Conservation (phyloP, 192 early-diverging fungal species). For the Coemansia javaensis region DNA sequence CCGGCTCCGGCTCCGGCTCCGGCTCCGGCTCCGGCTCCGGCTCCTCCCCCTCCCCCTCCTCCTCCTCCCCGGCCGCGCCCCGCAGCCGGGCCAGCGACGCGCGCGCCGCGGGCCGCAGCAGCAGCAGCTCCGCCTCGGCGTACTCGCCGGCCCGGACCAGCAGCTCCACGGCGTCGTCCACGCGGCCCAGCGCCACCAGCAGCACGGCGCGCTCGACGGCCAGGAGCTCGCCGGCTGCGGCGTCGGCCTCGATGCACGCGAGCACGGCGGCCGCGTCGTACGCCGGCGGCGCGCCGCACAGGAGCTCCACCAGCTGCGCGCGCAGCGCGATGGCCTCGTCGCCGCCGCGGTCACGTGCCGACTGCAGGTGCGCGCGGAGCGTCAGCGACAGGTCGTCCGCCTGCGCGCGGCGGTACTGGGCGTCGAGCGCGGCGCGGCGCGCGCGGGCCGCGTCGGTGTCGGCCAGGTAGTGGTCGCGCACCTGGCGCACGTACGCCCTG, state of each 20-base stretch:
- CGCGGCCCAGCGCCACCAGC: slow-evolving; percentile 14
- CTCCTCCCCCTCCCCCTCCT: too few species aligned
- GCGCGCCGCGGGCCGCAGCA: slow-evolving; percentile 13
- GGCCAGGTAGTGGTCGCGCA: slow-evolving; percentile 13
- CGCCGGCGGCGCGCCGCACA: slow-evolving; percentile 4
- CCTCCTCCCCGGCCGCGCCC: background rate
- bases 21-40: too few species aligned
- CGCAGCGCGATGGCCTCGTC: slow-evolving; percentile 13
- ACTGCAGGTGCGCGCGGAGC: slow-evolving; percentile 16
- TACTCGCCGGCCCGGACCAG: slow-evolving; percentile 32
- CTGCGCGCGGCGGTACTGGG: slow-evolving; percentile 20
- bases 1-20: too few species aligned
- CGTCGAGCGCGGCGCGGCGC: slow-evolving; percentile 5
- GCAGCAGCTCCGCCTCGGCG: slow-evolving; percentile 39
- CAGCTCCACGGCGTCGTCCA: slow-evolving; percentile 10
- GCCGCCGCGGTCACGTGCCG: background rate
- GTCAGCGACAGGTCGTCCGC: slow-evolving; percentile 26
- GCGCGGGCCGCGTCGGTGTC: background rate
- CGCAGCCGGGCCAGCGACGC: slow-evolving; percentile 20
- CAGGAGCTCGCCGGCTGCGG: slow-evolving; percentile 2
- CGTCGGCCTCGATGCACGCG: slow-evolving; percentile 15
- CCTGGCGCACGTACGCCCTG: slow-evolving; percentile 36
- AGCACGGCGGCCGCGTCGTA: slow-evolving; percentile 21
- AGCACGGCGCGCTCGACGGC: slow-evolving; percentile 24
- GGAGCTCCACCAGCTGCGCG: slow-evolving; percentile 14